Base-by-base conservation (phyloP, 352 stramenopile species). In the Globisporangium acanthophoron region DNA sequence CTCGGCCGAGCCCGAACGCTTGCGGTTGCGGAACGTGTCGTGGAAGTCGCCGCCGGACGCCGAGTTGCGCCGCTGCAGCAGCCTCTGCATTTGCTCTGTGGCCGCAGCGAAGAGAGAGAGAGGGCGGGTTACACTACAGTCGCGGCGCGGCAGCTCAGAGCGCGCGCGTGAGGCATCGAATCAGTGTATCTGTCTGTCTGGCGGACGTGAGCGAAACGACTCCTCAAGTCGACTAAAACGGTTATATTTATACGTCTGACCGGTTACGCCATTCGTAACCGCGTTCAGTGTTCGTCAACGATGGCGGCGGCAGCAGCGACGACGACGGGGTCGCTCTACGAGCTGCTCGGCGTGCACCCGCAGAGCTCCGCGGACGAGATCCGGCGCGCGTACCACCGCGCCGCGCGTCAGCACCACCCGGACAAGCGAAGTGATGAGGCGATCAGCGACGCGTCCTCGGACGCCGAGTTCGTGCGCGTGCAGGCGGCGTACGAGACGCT, bases 401-500 rank as follows among this genome's bases (percentile, higher is more conserved):
- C 74, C 3, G 79, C 74, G 3, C 72, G 80, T 4, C 67, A 64
- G 48, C 70, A 70, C 31, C 84, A 93, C 40, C 84, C 84, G 18
- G 84, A 93, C 66, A 90, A 89, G 68, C 70, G 73, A 3, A 6
- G 8, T 9, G 11, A 21, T 31, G 35, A 31, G 37, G 39, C 7
- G 20, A 37, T 24, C 49, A 52, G 21, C n/a, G 43, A 47, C 31
- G 62, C 71, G 24, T 1, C 24, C 24, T 27, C 24, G 24, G 24
- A 27, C 44, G 45, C 73, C 16, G 69, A 52, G 15, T 92, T 92
- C 49, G 61, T 86, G 48, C 61, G 66, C 37, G 66, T 88, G 39
- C 80, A 93, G 55, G 72, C 68, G 31, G 81, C 80, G 9, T 93
- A 93, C 59, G 80, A 93, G 56, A 72, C 74, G 56, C 65, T 93